Evolutionary conservation across 139 green algal genomes (phyloP), one percentile per base, ranked within the genome.

Genomic region (Micractinium conductrix): DNA sequence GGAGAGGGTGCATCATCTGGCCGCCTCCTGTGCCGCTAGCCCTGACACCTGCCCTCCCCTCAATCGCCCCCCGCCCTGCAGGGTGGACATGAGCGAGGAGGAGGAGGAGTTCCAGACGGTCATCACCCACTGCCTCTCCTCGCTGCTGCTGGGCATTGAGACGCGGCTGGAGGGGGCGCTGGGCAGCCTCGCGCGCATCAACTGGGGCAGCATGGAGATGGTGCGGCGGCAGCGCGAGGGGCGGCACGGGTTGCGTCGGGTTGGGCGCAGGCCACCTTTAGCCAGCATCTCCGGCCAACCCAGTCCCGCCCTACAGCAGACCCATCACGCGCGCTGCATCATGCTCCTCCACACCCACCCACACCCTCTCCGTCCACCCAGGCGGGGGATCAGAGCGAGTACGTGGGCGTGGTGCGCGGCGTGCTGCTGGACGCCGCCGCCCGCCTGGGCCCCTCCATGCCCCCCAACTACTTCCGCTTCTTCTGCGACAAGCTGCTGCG

Each of bases 401-500:
- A 94, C 82, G 95, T 97, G 35, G 87, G 74, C 38, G 83, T 69
- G 6, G 86, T 94, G n/a, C 85, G 91, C 48, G 75, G 87, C 73
- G 87, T 94, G 63, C 62, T 98, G 35, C 48, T 87, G 30, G 93
- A 96, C 38, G 50, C 63, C 10, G 93, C 86, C 21, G 88, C 92
- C 21, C 79, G 88, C 0, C 58, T 98, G 74, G 93, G 94, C 17
- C 30, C 83, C 0, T 84, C 85, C 28, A 91, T 98, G 71, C 91
- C 94, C 14, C 42, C 72, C 14, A 87, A 92, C 68, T 90, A 99
- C 91, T 96, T 98, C 83, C 89, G 87, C 63, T 99, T 97, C 92
- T 95, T 99, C 80, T 97, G 94, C 71, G 96, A 99, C 91, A 98
- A 98, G 94, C 89, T 98, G 89, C 93, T 92, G 28, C 91, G 92